Evolutionary conservation across 176 grass and related monocot species (phyloP).

Genomic region (Pontederia paniculata): DNA sequence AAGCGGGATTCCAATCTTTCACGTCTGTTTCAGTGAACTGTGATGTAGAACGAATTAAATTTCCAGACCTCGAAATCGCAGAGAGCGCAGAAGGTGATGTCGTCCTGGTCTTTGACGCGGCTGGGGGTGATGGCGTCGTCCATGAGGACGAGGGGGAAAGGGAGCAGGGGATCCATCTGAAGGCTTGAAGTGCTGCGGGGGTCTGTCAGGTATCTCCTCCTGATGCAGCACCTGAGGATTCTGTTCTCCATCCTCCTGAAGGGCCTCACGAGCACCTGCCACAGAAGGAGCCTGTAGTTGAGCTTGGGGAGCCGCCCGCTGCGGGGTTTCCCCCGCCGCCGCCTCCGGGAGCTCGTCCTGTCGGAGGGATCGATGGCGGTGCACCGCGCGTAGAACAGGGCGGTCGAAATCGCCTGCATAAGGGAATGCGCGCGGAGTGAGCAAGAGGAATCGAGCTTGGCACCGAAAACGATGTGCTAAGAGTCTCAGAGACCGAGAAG

Average conservation of each 20-base stretch:
- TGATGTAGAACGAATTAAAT: background rate
- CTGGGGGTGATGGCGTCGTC: constrained; percentile 56
- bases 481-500: constrained; percentile 42
- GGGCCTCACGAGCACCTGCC: constrained; percentile 35
- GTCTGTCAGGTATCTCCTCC: constrained; percentile 54
- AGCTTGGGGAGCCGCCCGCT: constrained; percentile 38
- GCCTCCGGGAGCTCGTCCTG: constrained; percentile 45
- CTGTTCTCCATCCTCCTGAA: constrained; percentile 45
- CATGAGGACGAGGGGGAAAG: constrained; percentile 67
- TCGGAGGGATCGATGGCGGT: constrained; percentile 78
- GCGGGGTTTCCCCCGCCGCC: constrained; percentile 29
- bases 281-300: constrained; percentile 73
- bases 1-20: background rate
- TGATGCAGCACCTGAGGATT: constrained; percentile 54
- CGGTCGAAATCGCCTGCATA: constrained; percentile 39
- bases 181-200: constrained; percentile 56
- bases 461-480: too few species aligned
- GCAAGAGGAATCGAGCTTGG: too few species aligned
- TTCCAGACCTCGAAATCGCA: constrained; percentile 78
- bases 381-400: constrained; percentile 55
- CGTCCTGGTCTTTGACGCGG: constrained; percentile 25
- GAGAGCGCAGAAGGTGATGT: constrained; percentile 76
- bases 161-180: constrained; percentile 76
- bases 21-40: background rate
- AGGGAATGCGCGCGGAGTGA: too few species aligned